These are phyloP conservation scores for Lactifluus volemus DNA, from an alignment of 768 basidiomycete species.

Conservation along the genomic window DNA sequence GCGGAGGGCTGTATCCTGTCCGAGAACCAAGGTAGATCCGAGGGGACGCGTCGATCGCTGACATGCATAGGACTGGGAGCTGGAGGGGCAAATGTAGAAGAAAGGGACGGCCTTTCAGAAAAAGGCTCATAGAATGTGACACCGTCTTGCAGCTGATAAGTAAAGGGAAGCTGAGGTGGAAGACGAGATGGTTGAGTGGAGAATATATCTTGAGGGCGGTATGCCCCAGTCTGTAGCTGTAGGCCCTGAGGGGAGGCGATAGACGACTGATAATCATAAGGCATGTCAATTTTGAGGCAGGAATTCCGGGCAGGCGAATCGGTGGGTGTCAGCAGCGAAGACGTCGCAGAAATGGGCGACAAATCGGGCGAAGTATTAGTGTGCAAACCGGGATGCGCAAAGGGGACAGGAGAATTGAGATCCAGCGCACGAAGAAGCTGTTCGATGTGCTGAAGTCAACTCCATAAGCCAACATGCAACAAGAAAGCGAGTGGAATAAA, in stretches of 20 bases:
- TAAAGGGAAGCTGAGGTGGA: conserved; percentile 7
- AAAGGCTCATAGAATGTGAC: conserved; percentile 49
- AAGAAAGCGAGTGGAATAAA: conserved; percentile 20
- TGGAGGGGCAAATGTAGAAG: conserved; percentile 29
- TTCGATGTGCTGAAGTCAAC: conserved; percentile 55
- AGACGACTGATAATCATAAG: conserved; percentile 37
- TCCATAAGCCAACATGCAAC: conserved; percentile 16
- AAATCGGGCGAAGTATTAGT: conserved; percentile 53
- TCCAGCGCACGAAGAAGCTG: conserved; percentile 73
- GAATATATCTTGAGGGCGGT: conserved; percentile 24
- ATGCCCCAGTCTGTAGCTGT: conserved; percentile 38
- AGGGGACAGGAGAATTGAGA: conserved; percentile 59
- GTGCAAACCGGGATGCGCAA: conserved; percentile 32
- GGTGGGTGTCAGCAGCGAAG: conserved; percentile 64
- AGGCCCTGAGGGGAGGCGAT: conserved; percentile 29
- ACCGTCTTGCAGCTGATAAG: conserved; percentile 16
- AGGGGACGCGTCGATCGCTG: conserved; percentile 27
- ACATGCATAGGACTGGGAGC: conserved; percentile 28
- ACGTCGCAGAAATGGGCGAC: conserved; percentile 64
- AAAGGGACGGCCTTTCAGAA: conserved; percentile 34
- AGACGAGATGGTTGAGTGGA: conserved; percentile 12
- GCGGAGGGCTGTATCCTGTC: conserved; percentile 25
- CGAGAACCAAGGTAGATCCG: conserved; percentile 14
- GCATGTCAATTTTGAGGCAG: conserved; percentile 45
- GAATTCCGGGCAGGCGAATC: conserved; percentile 61